Base-by-base conservation (phyloP, 306 rosid species). In the Prunus padus region DNA sequence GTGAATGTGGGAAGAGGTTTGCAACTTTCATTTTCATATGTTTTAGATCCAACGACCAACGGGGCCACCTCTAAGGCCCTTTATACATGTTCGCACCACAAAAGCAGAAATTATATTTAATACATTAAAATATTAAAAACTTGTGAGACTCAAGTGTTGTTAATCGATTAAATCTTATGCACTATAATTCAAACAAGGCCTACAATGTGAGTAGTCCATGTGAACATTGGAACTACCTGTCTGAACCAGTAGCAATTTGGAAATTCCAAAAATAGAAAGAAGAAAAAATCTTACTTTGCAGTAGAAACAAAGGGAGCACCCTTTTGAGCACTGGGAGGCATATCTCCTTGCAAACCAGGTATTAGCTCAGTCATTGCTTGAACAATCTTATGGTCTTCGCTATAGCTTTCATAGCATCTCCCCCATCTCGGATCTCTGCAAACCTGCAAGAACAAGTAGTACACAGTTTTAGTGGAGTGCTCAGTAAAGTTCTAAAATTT, bases 341-440 rank as follows among this genome's bases (percentile, higher is more conserved):
- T 78, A 26, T 88, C 97, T 75, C 98, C 98, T 85, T 95, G 98
- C 92, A 95, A 77, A 61, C 98, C 98, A 72, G 97, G 92, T 23
- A 95, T 92, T 49, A 95, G 90, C 88, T 95, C 97, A 22, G 97
- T 95, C 97, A 95, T 90, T 45, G 80, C 30, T 82, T 82, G 85
- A 84, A 92, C 98, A 82, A 95, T 86, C 68, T 46, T 82, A 37
- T 83, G 89, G 61, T 92, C 97, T 79, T 92, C 98, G 31, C 98
- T 95, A 76, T 95, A 95, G 87, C 98, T 95, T 86, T 95, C 98
- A 1, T 90, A 95, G 89, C 98, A 95, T 69, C 98, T 86, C 49
- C 98, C 98, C 98, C 98, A 95, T 77, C 98, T 89, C n/a, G 98
- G 98, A 86, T 95, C 97, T 75, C 97, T 82, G 85, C 98, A 95